Base-by-base conservation (phyloP, 305 asterid genomes). In the Fraxinus sp. region DNA sequence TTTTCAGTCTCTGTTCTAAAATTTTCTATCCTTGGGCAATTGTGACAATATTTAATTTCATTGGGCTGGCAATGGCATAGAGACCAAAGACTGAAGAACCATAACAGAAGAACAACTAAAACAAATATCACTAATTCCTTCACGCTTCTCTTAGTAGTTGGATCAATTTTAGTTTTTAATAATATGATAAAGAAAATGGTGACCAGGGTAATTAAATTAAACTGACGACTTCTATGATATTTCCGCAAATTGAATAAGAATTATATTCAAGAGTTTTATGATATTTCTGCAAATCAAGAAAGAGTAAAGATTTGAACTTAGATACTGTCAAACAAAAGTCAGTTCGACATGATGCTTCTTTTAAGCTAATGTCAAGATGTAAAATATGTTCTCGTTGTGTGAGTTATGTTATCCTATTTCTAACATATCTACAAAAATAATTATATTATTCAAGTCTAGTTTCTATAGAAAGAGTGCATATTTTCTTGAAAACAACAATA, bases 391-490 rank as follows among this genome's bases (percentile, higher is more conserved):
- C 46, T 37, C 79, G 36, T n/a, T 55, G 55, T 55, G 55, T 5
- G 72, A 36, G 77, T 39, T 64, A 59, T 77, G 73, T 22, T 77
- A 10, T 71, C 62, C 37, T 57, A 57, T 57, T 57, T 55, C 66
- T 55, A 55, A 77, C 76, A 82, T 35, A 77, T 75, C 43, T 77
- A 30, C 77, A 36, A 5, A 49, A 64, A 49, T 70, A 80, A 41
- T 16, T 62, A 36, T 70, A 74, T 33, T 66, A 62, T 62, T 22
- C 72, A 62, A 22, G 32, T 22, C 5, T 62, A 73, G 28, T 18
- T 22, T 62, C 68, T 79, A 20, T 37, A 43, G 62, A 18, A 18
- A 1, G 26, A 0, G 66, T 11, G 8, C 26, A 55, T 55, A 18
- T 55, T 55, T 55, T n/a, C 66, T 6, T 24, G 64, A 55, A 55